phyloP scores from a whole-genome alignment of 495 filamentous ascomycete species.

The Penicillium bovifimosum region DNA sequence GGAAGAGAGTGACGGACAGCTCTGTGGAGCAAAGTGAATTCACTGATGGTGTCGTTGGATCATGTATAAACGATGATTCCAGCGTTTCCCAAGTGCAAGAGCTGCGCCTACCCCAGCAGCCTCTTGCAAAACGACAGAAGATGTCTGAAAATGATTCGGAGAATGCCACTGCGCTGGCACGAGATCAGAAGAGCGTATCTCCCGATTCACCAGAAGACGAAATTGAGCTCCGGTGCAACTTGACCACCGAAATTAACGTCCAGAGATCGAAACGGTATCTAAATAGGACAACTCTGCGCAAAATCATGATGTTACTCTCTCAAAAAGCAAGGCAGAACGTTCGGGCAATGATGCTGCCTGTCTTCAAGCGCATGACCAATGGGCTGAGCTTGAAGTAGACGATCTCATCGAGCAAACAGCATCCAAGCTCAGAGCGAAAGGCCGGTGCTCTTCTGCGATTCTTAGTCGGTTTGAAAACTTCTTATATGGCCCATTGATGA shows the following conservation, averaged over 20 bases:
- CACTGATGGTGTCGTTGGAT: background rate
- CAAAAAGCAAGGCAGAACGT: background rate
- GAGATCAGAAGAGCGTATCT: background rate
- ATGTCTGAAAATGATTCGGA: background rate
- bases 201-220: background rate
- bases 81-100: background rate
- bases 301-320: background rate
- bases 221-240: background rate
- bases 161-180: background rate
- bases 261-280: background rate
- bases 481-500: constrained; percentile 1
- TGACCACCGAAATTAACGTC: constrained; percentile 1
- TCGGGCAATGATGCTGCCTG: too few relatives aligned
- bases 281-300: background rate
- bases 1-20: background rate
- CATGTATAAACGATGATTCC: background rate
- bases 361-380: background rate
- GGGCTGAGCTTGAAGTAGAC: background rate
- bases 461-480: background rate
- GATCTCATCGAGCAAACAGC: background rate
- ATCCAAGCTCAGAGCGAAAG: background rate
- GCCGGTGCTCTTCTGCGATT: background rate
- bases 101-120: background rate
- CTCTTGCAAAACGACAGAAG: background rate
- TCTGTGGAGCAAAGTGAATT: background rate